phyloP scores from a whole-genome alignment of 1,284 basidiomycete genomes.

The Pseudozyma sp. region DNA sequence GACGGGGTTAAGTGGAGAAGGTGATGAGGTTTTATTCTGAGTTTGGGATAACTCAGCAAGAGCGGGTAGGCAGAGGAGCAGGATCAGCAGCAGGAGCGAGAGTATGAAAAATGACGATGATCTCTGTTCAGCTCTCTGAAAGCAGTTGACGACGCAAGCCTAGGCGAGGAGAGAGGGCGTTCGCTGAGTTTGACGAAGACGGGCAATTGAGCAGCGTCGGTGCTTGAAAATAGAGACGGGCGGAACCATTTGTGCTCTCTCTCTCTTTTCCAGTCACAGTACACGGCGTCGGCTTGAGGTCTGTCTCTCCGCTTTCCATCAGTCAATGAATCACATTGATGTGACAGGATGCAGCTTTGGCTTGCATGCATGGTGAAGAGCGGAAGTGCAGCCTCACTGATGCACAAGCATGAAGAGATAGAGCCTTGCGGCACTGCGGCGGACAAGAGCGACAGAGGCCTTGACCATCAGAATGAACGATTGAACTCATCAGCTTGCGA shows the following conservation, averaged over 20 bases:
- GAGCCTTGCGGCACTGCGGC: no score
- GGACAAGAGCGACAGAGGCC: no score
- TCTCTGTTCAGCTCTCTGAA: background rate
- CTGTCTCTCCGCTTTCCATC: no score
- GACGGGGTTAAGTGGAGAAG: slow-evolving; percentile 1
- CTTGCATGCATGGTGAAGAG: background rate
- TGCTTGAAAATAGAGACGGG: background rate
- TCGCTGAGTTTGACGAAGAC: background rate
- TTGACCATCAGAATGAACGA: no score
- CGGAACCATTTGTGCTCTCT: no score
- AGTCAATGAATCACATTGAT: background rate
- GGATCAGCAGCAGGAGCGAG: background rate
- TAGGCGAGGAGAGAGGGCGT: background rate
- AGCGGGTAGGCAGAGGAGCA: background rate
- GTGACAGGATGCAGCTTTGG: background rate
- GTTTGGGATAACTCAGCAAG: no score
- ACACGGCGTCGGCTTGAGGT: no score
- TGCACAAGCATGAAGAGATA: no score
- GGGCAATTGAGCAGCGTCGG: background rate
- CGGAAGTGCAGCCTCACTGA: no score
- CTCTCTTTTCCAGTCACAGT: no score
- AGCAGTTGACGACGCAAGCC: no score
- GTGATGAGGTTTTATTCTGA: background rate
- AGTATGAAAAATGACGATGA: slow-evolving; percentile 8
- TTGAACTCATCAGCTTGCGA: no score